These are phyloP conservation scores for Colletotrichum echinochloae DNA, from an alignment of 2,329 filamentous ascomycete species.

Conservation along the genomic window DNA sequence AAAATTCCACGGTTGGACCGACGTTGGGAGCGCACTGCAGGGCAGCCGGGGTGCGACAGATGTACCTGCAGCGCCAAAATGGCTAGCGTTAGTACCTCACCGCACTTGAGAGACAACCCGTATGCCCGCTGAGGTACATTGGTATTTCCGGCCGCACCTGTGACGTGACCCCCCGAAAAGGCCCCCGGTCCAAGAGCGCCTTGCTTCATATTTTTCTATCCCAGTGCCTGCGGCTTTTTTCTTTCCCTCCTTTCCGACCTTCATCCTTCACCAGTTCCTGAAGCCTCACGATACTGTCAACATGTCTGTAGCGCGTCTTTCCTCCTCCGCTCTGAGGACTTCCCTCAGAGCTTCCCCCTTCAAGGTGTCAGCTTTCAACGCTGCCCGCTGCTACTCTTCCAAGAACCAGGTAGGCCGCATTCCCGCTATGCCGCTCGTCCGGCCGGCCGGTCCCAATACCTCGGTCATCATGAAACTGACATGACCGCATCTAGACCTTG, in stretches of 20 bases:
- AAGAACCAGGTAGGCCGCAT: conserved; percentile 80
- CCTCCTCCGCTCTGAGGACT: conserved; percentile 84
- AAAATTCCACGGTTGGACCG: conserved; percentile 32
- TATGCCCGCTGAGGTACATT: conserved; percentile 35
- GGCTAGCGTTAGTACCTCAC: conserved; percentile 24
- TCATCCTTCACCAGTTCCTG: conserved; percentile 46
- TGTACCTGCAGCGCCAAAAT: conserved; percentile 27
- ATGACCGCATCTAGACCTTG: conserved; percentile 73
- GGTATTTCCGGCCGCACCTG: conserved; percentile 39
- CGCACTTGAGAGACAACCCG: conserved; percentile 23
- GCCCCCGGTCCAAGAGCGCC: conserved; percentile 34
- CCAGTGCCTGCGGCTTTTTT: conserved; percentile 42
- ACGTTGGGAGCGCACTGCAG: conserved; percentile 33
- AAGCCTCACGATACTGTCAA: conserved; percentile 50
- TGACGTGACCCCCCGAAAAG: conserved; percentile 39
- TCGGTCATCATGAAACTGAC: conserved; percentile 44
- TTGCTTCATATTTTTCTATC: conserved; percentile 42
- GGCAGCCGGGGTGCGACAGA: conserved; percentile 24
- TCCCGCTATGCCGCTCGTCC: conserved; percentile 23
- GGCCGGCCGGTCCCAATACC: conserved; percentile 42
- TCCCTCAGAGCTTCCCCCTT: conserved; percentile 76
- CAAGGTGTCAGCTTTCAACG: conserved; percentile 80
- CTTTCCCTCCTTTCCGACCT: conserved; percentile 45
- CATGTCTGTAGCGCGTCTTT: conserved; percentile 88
- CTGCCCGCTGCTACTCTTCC: conserved; percentile 90